Percentiles rank a stretch among this genome's conserved stretches.
Evolutionary conservation across 371 early-diverging fungal genomes (phyloP).

Genomic region (Hamiltosporidium tvaerminnensis): DNA sequence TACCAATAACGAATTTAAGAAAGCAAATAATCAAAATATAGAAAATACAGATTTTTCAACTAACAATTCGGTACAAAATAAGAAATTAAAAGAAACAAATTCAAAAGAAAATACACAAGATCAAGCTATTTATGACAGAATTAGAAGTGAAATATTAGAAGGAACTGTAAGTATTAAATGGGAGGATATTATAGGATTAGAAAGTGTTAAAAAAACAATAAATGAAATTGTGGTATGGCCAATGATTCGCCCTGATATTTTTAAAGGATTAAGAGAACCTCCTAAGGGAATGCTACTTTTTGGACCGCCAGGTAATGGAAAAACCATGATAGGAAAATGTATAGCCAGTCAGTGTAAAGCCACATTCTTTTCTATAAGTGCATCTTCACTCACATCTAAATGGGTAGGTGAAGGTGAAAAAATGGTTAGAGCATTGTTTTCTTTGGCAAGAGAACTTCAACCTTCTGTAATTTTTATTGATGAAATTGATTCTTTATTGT

Average conservation of each 20-base stretch:
- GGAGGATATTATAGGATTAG: slow-evolving; percentile 56
- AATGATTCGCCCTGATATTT: slow-evolving; percentile 66
- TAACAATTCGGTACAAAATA: slow-evolving; percentile 1
- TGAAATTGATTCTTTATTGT: slow-evolving; percentile 72
- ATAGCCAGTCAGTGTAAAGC: slow-evolving; percentile 74
- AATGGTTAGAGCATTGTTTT: slow-evolving; percentile 75
- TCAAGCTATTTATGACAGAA: slow-evolving; percentile 30
- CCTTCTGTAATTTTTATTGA: slow-evolving; percentile 74
- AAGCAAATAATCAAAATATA: background rate
- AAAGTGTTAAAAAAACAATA: slow-evolving; percentile 65
- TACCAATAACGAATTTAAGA: slow-evolving; percentile 1
- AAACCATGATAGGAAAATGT: slow-evolving; percentile 75
- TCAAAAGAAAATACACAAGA: slow-evolving; percentile 15
- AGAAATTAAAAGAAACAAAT: slow-evolving; percentile 3
- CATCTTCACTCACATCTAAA: slow-evolving; percentile 72
- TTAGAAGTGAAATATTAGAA: slow-evolving; percentile 42
- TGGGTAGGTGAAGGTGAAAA: slow-evolving; percentile 89
- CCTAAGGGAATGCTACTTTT: slow-evolving; percentile 61
- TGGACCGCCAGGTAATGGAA: slow-evolving; percentile 62
- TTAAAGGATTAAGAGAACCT: slow-evolving; percentile 65
- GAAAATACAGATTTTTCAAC: background rate
- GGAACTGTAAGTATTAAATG: slow-evolving; percentile 6
- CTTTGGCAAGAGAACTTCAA: slow-evolving; percentile 65
- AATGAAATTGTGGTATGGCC: slow-evolving; percentile 66
- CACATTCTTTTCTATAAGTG: slow-evolving; percentile 71